Evolutionary conservation across 192 early-diverging fungal genomes (phyloP).

Genomic region (Physocladia obscura): DNA sequence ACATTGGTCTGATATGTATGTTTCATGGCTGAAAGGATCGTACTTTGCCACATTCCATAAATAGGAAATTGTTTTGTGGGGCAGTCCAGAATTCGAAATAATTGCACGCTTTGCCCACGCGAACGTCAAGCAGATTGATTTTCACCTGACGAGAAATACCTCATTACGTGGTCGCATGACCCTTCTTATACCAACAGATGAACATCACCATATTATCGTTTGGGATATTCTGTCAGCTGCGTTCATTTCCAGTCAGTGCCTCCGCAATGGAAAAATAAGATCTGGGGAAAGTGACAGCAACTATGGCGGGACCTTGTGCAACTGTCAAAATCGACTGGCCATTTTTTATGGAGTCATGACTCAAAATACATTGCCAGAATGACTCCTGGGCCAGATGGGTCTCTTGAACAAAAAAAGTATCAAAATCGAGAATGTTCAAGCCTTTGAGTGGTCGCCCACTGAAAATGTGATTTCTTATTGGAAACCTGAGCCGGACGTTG

Average conservation of each 20-base stretch:
- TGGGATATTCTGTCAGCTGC: conserved; percentile 90
- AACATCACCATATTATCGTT: conserved; percentile 54
- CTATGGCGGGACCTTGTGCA: conserved; percentile 20
- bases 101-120: conserved; percentile 89
- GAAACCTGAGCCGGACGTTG: conserved; percentile 83
- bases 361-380: conserved; percentile 94
- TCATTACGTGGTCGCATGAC: conserved; percentile 88
- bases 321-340: conserved; percentile 75
- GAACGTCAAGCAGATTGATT: conserved; percentile 87
- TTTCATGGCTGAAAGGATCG: conserved; percentile 90
- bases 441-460: conserved; percentile 59
- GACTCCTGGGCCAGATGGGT: conserved; percentile 78
- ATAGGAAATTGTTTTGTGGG: conserved; percentile 94
- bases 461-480: conserved; percentile 84
- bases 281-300: conserved; percentile 25
- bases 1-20: conserved; percentile 94
- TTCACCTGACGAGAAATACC: conserved; percentile 89
- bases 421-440: conserved; percentile 60
- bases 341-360: conserved; percentile 93
- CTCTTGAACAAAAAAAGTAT: conserved; percentile 91
- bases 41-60: conserved; percentile 93
- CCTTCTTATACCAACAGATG: conserved; percentile 71
- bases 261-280: conserved; percentile 45
- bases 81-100: conserved; percentile 87
- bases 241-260: conserved; percentile 76